These are phyloP conservation scores for Geotrichum klebahnii DNA, from an alignment of 1,139 yeast genomes.

Conservation along the genomic window DNA sequence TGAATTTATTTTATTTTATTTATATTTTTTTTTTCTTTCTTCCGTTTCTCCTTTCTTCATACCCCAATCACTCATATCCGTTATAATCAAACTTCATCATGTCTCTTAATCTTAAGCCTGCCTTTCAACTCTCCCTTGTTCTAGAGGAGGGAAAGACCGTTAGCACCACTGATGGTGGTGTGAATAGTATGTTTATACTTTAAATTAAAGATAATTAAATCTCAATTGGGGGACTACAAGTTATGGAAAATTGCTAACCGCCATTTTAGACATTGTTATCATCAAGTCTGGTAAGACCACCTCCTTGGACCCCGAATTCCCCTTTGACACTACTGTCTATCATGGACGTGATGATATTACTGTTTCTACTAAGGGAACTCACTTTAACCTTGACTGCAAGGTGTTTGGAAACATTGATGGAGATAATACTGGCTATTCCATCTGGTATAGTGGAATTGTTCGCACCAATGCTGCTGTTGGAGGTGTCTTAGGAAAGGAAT, in stretches of 20 bases:
- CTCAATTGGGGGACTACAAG: conserved; percentile 1
- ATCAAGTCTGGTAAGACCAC: conserved; percentile 39
- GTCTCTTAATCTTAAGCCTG: conserved; percentile 19
- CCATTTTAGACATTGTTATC: conserved; percentile 26
- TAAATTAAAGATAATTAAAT: neutral
- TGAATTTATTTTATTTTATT: neutral
- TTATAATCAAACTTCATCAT: conserved; percentile 2
- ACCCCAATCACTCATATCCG: neutral
- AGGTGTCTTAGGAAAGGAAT: conserved; percentile 40
- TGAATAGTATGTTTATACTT: conserved; percentile 6
- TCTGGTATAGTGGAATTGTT: conserved; percentile 46
- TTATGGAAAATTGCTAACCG: neutral
- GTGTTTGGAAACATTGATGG: conserved; percentile 44
- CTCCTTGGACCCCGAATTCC: conserved; percentile 37
- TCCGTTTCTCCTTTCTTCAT: neutral
- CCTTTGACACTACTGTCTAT: conserved; percentile 38
- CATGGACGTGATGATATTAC: conserved; percentile 50
- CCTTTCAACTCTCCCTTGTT: conserved; percentile 16
- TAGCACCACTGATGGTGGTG: conserved; percentile 12
- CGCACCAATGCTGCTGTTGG: conserved; percentile 40
- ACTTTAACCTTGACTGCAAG: conserved; percentile 46
- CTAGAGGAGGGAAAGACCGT: conserved; percentile 16
- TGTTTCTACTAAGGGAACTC: conserved; percentile 29
- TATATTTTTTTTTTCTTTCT: neutral
- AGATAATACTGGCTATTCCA: conserved; percentile 41